Evolutionary conservation across 2,329 filamentous ascomycete species (phyloP).

Genomic region (Penicillium sp.): DNA sequence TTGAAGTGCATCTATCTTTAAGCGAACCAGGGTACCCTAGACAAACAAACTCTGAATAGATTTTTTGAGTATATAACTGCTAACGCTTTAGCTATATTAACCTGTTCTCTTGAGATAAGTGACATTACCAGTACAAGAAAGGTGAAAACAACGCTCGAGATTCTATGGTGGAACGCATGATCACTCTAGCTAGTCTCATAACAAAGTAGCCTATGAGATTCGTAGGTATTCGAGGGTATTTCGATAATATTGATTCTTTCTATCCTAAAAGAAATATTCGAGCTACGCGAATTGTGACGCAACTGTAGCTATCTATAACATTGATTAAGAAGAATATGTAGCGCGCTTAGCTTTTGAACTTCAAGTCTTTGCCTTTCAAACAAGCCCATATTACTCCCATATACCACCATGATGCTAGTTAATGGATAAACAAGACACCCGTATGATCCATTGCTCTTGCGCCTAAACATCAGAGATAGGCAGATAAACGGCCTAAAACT

Average conservation of each 20-base stretch:
- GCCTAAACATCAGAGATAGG: background rate
- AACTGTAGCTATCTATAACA: background rate
- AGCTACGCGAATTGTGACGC: background rate
- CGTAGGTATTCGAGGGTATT: background rate
- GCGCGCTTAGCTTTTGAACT: too few species aligned
- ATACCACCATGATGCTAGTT: background rate
- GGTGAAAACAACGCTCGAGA: background rate
- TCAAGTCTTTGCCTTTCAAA: background rate
- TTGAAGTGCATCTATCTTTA: background rate
- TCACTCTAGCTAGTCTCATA: background rate
- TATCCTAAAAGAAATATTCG: background rate
- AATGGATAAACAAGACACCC: background rate
- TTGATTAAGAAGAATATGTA: background rate
- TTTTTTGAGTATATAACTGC: background rate
- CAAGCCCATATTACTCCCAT: background rate
- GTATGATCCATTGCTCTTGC: background rate
- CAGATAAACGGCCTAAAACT: slow-evolving; percentile 15
- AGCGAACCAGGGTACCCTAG: background rate
- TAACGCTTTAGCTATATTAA: background rate
- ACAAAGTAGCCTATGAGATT: background rate
- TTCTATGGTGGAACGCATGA: background rate
- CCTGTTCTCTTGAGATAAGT: background rate
- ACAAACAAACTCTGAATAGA: background rate
- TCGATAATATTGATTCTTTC: background rate
- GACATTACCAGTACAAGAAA: background rate